phyloP scores from a whole-genome alignment of 352 stramenopile genomes.

The Phytophthora agathidicida region DNA sequence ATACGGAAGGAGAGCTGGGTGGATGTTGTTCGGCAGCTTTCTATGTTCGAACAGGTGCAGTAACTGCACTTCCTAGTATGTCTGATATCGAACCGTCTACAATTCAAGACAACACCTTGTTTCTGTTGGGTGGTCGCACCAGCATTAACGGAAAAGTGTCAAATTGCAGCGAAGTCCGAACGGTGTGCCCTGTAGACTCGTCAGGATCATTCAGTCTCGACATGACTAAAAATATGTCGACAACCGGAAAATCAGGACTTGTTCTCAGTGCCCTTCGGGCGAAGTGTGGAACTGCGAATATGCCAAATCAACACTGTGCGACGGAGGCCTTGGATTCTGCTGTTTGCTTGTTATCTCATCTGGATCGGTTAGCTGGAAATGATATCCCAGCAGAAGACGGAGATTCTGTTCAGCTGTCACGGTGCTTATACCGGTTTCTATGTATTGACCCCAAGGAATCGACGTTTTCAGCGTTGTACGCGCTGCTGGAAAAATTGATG shows the following conservation, averaged over 20 bases:
- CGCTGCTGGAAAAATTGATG: slow-evolving; percentile 55
- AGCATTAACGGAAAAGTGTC: slow-evolving; percentile 29
- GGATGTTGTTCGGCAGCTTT: slow-evolving; percentile 54
- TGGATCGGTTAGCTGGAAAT: slow-evolving; percentile 80
- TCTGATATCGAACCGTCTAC: slow-evolving; percentile 37
- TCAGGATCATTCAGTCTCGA: slow-evolving; percentile 51
- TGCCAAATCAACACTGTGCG: slow-evolving; percentile 51
- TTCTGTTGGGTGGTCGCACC: slow-evolving; percentile 53
- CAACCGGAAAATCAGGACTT: slow-evolving; percentile 54
- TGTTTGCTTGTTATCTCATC: slow-evolving; percentile 77
- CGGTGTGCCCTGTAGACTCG: slow-evolving; percentile 39
- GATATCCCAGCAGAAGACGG: slow-evolving; percentile 76
- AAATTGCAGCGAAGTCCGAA: slow-evolving; percentile 34
- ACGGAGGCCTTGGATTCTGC: slow-evolving; percentile 60
- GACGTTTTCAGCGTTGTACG: slow-evolving; percentile 68
- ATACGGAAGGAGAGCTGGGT: slow-evolving; percentile 46
- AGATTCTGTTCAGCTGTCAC: slow-evolving; percentile 81
- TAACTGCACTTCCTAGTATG: slow-evolving; percentile 52
- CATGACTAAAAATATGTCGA: slow-evolving; percentile 56
- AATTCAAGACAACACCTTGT: slow-evolving; percentile 30
- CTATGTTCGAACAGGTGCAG: slow-evolving; percentile 47
- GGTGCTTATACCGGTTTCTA: slow-evolving; percentile 74
- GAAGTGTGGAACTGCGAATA: slow-evolving; percentile 43
- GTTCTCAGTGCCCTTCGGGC: slow-evolving; percentile 55
- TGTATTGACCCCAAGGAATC: slow-evolving; percentile 82